Percentiles rank a stretch among this genome's conserved stretches.
phyloP scores from a whole-genome alignment of 495 filamentous ascomycete species.

The Symbiotaphrina buchneri region DNA sequence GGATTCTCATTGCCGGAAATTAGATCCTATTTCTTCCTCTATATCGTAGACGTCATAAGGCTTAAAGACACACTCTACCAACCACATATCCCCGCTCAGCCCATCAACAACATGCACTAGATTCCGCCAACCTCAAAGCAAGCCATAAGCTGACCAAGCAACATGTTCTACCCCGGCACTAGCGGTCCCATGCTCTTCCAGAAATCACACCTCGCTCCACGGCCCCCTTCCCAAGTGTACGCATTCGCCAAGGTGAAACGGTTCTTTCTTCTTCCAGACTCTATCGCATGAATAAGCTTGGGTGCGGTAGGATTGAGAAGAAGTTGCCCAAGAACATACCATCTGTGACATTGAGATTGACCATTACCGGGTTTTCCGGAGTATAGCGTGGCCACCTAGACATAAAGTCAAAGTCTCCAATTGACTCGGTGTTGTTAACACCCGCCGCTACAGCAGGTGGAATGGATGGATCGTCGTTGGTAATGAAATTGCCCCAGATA shows the following conservation, averaged over 20 bases:
- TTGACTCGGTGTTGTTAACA: constrained; percentile 7
- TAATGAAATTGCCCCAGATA: constrained; percentile 34
- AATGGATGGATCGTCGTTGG: constrained; percentile 24
- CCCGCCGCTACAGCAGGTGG: constrained; percentile 19
- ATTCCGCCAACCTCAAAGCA: too few relatives aligned
- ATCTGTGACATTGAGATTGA: constrained; percentile 29
- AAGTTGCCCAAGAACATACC: background rate
- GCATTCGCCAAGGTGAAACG: constrained; percentile 23
- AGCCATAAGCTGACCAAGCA: too few relatives aligned
- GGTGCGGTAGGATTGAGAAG: background rate
- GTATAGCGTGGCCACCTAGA: constrained; percentile 14
- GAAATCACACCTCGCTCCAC: constrained; percentile 30
- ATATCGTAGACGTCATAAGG: too few relatives aligned
- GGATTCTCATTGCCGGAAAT: too few relatives aligned
- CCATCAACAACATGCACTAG: too few relatives aligned
- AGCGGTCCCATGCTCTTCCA: constrained; percentile 24
- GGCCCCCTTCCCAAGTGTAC: constrained; percentile 29
- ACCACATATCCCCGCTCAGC: too few relatives aligned
- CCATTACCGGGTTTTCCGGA: constrained; percentile 12
- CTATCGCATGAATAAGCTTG: background rate
- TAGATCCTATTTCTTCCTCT: too few relatives aligned
- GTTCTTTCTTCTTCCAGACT: constrained; percentile 14
- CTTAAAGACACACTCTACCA: too few relatives aligned
- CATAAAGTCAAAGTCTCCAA: constrained; percentile 5
- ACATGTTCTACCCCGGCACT: constrained; percentile 19